Evolutionary conservation across 106 monocot genomes (phyloP).

Genomic region (Iris macrosiphon): DNA sequence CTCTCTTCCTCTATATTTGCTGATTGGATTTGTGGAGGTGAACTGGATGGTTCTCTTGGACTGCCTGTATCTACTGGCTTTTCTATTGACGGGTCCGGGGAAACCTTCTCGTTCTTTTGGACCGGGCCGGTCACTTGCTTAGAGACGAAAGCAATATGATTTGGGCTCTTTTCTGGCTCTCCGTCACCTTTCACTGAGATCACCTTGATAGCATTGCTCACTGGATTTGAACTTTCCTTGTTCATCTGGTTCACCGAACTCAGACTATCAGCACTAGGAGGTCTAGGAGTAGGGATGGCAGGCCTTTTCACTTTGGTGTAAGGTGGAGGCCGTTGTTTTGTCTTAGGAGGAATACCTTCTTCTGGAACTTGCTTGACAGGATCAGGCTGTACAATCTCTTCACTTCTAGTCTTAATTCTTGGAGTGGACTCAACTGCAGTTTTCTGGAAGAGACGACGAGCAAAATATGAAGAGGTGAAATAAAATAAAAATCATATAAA

Average conservation of each 20-base stretch:
- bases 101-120: slow-evolving; percentile 7
- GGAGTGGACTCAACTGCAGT: slow-evolving; percentile 39
- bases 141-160: not conserved
- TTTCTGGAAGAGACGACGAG: slow-evolving; percentile 38
- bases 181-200: slow-evolving; percentile 3
- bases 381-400: slow-evolving; percentile 29
- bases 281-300: slow-evolving; percentile 25
- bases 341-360: slow-evolving; percentile 17
- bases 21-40: not conserved
- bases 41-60: not conserved
- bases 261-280: slow-evolving; percentile 18
- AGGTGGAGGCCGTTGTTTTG: slow-evolving; percentile 18
- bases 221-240: slow-evolving; percentile 21
- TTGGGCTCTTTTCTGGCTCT: slow-evolving; percentile 24
- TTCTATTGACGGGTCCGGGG: slow-evolving; percentile 5
- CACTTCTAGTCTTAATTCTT: slow-evolving; percentile 33
- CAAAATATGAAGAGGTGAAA: slow-evolving; percentile 1
- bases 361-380: slow-evolving; percentile 29
- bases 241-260: slow-evolving; percentile 8
- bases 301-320: slow-evolving; percentile 20
- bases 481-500: not conserved
- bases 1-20: slow-evolving; percentile 12
- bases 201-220: slow-evolving; percentile 2
- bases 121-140: slow-evolving; percentile 4
- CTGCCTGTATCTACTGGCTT: slow-evolving; percentile 9